Conservation (phyloP, 2,329 filamentous ascomycete species). For the Claviceps monticola region DNA sequence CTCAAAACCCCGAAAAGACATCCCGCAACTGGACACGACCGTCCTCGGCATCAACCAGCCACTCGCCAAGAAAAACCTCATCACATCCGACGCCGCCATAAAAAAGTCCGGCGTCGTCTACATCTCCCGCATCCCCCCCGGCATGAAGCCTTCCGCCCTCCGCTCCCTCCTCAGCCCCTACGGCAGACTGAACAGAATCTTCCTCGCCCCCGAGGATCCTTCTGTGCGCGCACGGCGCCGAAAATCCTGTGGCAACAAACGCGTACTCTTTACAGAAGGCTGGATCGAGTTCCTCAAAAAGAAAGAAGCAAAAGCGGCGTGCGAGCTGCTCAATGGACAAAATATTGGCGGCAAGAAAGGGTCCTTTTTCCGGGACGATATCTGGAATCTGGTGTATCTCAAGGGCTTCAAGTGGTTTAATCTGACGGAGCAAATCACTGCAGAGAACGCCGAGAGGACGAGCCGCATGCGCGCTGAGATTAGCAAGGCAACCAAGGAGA, state of each 20-base stretch:
- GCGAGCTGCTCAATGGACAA: constrained; percentile 61
- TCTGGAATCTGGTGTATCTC: constrained; percentile 75
- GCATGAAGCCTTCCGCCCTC: constrained; percentile 74
- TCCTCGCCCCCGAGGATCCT: constrained; percentile 64
- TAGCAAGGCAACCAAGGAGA: constrained; percentile 60
- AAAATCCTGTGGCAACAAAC: constrained; percentile 66
- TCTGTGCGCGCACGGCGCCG: constrained; percentile 52
- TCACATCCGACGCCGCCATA: constrained; percentile 48
- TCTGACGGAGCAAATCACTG: constrained; percentile 62
- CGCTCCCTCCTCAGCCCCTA: constrained; percentile 62
- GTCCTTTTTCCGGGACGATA: constrained; percentile 69
- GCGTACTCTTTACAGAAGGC: constrained; percentile 67
- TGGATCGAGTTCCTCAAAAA: constrained; percentile 77
- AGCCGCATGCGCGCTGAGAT: constrained; percentile 69
- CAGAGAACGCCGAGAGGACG: constrained; percentile 67
- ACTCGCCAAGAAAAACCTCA: constrained; percentile 53
- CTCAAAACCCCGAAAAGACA: constrained; percentile 8
- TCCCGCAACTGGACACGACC: constrained; percentile 17
- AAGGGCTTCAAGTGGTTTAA: constrained; percentile 73
- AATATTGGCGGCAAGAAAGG: constrained; percentile 77
- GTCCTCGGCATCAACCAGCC: constrained; percentile 38
- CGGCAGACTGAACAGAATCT: constrained; percentile 63
- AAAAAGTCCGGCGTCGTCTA: constrained; percentile 71
- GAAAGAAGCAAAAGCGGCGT: constrained; percentile 61
- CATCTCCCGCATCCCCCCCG: constrained; percentile 71